Evolutionary conservation across 1,139 yeast genomes (phyloP), one percentile per base, ranked within the genome.

Genomic region (Lodderomyces jiufengensis): DNA sequence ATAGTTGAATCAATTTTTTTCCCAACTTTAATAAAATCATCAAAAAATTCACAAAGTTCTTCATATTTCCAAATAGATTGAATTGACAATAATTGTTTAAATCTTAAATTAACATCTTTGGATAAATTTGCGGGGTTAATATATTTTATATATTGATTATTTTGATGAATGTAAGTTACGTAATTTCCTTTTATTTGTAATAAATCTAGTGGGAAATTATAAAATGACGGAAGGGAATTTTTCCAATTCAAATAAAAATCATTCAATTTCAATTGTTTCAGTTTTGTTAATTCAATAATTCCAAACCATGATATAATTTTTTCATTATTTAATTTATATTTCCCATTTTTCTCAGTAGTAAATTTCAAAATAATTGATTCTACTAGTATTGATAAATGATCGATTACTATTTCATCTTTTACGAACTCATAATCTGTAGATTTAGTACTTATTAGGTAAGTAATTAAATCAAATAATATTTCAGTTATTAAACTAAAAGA

Each of bases 21-120:
- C 1, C 74, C 75, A 27, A 69, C 62, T 2, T 72, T 71, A 39
- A 82, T 75, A 38, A 78, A 63, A 16, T 76, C 79, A 21, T 60
- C 61, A 5, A 90, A 64, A 48, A 76, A 85, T 1, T 96, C 95
- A 15, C 66, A 63, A 20, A 92, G 72, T 33, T 88, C 96, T 1
- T 73, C 73, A 34, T 82, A 58, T 5, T 71, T 78, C 97, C 97
- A 92, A 24, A 66, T 68, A 2, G 70, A 53, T 46, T 79, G 81
- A 30, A 80, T 50, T 27, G 64, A 60, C 51, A 92, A 81, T 33
- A 92, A 62, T 46, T 76, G 73, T 33, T 70, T 69, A 49, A 90
- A 71, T 38, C 97, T 59, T 3, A 59, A 58, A 13, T 62, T 61
- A 1, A 82, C 60, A 35, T 82, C 82, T 2, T 39, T 33, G 12